A percentile compares a stretch with the other conserved stretches of the same genome.
These are phyloP conservation scores for Citrus sp. DNA, from an alignment of 345 rosid genomes.

Conservation along the genomic window DNA sequence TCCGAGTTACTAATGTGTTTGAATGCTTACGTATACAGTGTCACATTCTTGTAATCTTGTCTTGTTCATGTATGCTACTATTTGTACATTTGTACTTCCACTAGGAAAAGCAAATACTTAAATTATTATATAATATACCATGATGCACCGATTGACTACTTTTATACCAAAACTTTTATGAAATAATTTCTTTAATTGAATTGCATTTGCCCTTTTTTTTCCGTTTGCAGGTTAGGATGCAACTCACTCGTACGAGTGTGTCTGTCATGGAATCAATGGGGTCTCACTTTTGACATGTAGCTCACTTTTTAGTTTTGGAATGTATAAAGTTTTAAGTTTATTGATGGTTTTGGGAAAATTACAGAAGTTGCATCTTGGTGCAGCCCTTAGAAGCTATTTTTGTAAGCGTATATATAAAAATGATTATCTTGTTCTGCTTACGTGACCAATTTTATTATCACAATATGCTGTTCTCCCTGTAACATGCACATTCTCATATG, in stretches of 20 bases:
- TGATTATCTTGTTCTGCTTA: not conserved
- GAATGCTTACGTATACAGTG: not conserved
- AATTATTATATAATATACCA: too few relatives aligned
- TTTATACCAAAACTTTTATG: not conserved
- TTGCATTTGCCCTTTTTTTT: not conserved
- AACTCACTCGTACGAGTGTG: not conserved
- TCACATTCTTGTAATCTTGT: not conserved
- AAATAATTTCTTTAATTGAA: not conserved
- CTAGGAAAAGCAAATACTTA: too few relatives aligned
- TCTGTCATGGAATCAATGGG: not conserved
- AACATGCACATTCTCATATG: not conserved
- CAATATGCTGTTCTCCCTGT: not conserved
- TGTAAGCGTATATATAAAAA: not conserved
- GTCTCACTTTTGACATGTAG: not conserved
- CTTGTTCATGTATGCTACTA: not conserved
- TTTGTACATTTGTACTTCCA: not conserved
- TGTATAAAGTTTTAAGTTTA: not conserved
- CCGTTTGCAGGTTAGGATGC: constrained; percentile 1
- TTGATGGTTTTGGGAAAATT: not conserved
- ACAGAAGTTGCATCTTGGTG: not conserved
- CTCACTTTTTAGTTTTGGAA: not conserved
- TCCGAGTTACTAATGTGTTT: not conserved
- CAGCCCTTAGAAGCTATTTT: not conserved
- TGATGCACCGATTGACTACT: not conserved
- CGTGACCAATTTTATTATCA: not conserved